Base-by-base conservation (phyloP, 2,329 filamentous ascomycete species). In the Akanthomyces lecanii region DNA sequence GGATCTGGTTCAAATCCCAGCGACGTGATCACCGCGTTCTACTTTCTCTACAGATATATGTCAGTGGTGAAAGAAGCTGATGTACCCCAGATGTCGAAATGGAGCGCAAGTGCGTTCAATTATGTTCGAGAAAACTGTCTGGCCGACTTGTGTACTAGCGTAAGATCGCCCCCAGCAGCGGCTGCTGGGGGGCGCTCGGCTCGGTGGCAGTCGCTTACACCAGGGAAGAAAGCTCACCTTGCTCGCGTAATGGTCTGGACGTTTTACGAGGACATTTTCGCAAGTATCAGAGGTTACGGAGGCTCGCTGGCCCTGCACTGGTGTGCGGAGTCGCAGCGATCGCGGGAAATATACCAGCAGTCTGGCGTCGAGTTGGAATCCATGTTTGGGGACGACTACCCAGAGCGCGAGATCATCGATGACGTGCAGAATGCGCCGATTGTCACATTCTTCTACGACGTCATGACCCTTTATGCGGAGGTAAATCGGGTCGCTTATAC, bases 241-340 rank as follows among this genome's bases (percentile, higher is more conserved):
- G 59, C 59, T 3, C 59, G 59, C 3, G 14, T 62, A 18, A 55
- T 62, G 21, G 2, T 62, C 11, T 62, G 59, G 59, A 62, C 51
- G 16, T 62, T 54, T 40, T 62, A 62, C 21, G 59, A 62, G 21
- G 59, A 62, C 33, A 47, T 62, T 5, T 54, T 54, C 21, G 59
- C 59, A 1, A 52, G 25, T 18, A 47, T 62, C 8, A 18, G 42
- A 18, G 59, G 59, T 16, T 55, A 55, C 14, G 59, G 59, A 4
- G 59, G 59, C 8, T 54, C 40, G n/a, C 18, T 62, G 21, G 48
- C 59, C 5, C 59, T 51, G 1, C 30, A 44, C 1, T 18, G 54
- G 51, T 55, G 50, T 16, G 48, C 38, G 5, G 21, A 44, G 7
- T 40, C 59, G 8, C 11, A n/a, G 28, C 50, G 40, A 5, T 21